Evolutionary conservation across 371 early-diverging fungal species (phyloP), one percentile per base, ranked within the genome.

Genomic region (Mucor plumbeus): DNA sequence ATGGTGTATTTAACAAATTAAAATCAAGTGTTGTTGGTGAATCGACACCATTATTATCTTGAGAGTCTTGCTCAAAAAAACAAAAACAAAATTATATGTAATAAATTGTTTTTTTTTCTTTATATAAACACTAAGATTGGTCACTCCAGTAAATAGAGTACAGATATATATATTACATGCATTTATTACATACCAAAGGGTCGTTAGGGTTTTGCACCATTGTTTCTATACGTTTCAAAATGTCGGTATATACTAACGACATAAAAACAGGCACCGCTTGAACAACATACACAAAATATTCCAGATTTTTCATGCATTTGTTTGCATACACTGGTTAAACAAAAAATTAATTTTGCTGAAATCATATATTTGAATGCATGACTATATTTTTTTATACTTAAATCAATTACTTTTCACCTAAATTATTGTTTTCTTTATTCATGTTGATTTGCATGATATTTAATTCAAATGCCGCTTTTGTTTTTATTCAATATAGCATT

Each of bases 1-100:
- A 82, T 59, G 82, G 82, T 34, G 79, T 82, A 7, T 78, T 81
- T 61, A 63, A 74, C n/a, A 73, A 56, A 41, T 53, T 71, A 9
- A 75, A 69, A 62, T 64, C 62, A 36, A 63, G 38, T 36, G 39
- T 59, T 19, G 55, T 53, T 34, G 64, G 70, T 41, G 80, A 80
- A 59, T 65, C 74, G 4, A 60, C 76, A n/a, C 81, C 81, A 19
- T 63, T 80, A 26, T 70, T 80, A 58, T 77, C 76, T 54, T 75
- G 33, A 64, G 50, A 21, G n/a, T 21, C 11, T 19, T 11, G 5
- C 50, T 26, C 1, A 26, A 26, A 26, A 26, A 26, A 26, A 26
- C n/a, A n/a, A 26, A 26, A 26, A 26, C 1, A 26, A 26, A 26
- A 26, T 26, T 26, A 26, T 26, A 26, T 50, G 50, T 50, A 50